Base-by-base conservation (phyloP, 2,329 filamentous ascomycete species). In the Pseudocercospora ulei region DNA sequence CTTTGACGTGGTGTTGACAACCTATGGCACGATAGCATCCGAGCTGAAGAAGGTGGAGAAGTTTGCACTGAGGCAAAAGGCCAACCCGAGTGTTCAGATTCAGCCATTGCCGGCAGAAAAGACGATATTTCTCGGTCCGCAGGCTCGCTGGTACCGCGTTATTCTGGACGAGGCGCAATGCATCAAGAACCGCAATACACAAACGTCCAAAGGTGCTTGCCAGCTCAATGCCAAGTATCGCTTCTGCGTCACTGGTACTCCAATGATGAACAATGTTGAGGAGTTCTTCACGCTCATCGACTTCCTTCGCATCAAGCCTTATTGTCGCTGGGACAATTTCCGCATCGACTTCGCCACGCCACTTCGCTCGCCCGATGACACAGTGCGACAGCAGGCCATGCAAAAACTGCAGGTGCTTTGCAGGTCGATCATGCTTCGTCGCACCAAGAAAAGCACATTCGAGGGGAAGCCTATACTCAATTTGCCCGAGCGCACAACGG, bases 181-280 rank as follows among this genome's bases (percentile, higher is more conserved):
- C 54, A 83, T 88, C 65, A 88, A 88, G 64, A 88, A 87, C 54
- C 72, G 72, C 41, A 68, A 64, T 25, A 79, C 80, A 0, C 72
- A 75, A 46, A 64, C 70, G 3, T 72, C 80, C 1, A 68, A 69
- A 46, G 81, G 75, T 3, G 74, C 74, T 18, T 73, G 67, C 49
- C 58, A 63, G 7, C 60, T 90, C 9, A 63, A 71, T 43, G 66
- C 80, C 8, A 66, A 64, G 22, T 74, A 81, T 55, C 71, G 82
- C 31, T 78, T 82, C 65, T 85, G 80, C 55, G 72, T 88, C 59
- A 84, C 79, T 2, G 83, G 83, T 16, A 90, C 83, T 0, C 83
- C 83, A 0, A 86, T 88, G 80, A 90, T 90, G 80, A 94, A 94
- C 52, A 76, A 71, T 7, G 75, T 88, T 2, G 67, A 73, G 14